phyloP scores from a whole-genome alignment of 1,284 basidiomycete species.

The Rhodotorula mucilaginosa region DNA sequence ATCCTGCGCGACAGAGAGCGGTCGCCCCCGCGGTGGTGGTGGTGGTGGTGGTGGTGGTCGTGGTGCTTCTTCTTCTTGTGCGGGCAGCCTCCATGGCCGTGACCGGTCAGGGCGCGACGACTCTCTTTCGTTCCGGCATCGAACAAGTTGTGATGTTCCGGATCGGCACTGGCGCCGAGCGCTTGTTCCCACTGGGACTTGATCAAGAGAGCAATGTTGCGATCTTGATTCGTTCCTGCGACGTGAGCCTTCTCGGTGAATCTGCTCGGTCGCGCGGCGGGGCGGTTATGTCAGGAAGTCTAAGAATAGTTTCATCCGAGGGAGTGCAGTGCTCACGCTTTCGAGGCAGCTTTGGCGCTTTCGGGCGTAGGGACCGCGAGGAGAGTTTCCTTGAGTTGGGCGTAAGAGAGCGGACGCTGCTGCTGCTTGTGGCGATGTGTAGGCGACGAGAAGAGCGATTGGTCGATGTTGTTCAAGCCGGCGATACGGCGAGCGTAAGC shows the following conservation, averaged over 20 bases:
- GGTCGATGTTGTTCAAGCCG: background rate
- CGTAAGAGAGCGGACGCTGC: background rate
- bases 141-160: conserved; percentile 26
- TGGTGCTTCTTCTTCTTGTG: background rate
- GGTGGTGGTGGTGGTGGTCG: background rate
- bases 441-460: background rate
- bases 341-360: conserved; percentile 6
- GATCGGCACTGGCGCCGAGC: conserved; percentile 16
- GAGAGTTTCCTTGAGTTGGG: conserved; percentile 5
- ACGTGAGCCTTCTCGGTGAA: conserved; percentile 39
- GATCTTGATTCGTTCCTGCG: conserved; percentile 41
- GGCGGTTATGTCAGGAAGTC: no score
- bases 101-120: conserved; percentile 15
- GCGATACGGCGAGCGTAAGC: background rate
- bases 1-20: background rate
- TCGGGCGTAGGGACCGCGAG: conserved; percentile 10
- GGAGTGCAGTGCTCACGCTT: conserved; percentile 11
- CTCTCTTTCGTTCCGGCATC: conserved; percentile 40
- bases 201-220: conserved; percentile 32
- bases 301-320: background rate
- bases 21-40: background rate
- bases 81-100: background rate
- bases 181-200: conserved; percentile 40
- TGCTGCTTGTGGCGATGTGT: background rate
- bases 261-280: conserved; percentile 5